A percentile compares a stretch with the other conserved stretches of the same genome.
Evolutionary conservation across 257 asterid species (phyloP).

Genomic region (Gentiana straminea): DNA sequence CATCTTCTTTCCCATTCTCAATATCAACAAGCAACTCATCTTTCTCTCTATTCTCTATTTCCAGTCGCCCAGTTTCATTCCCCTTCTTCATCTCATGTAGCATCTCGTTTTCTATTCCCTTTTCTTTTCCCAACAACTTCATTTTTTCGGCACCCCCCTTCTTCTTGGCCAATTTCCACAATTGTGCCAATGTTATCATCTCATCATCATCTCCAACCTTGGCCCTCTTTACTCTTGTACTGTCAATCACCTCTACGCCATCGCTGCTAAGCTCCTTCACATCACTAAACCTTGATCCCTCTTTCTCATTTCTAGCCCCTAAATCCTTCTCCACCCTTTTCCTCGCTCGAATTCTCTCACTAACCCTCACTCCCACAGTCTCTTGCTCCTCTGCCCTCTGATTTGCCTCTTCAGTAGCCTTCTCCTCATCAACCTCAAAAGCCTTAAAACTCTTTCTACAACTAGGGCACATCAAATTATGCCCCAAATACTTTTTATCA

Average conservation of each 20-base stretch:
- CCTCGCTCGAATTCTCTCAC: slow-evolving; percentile 50
- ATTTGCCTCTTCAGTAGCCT: slow-evolving; percentile 10
- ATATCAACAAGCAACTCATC: slow-evolving; percentile 2
- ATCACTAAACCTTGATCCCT: slow-evolving; percentile 6
- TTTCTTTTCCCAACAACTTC: slow-evolving; percentile 16
- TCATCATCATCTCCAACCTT: slow-evolving; percentile 52
- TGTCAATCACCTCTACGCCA: slow-evolving; percentile 15
- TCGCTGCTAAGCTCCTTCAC: slow-evolving; percentile 9
- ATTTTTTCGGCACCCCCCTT: slow-evolving; percentile 19
- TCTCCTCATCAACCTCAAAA: slow-evolving; percentile 35
- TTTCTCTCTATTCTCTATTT: slow-evolving; percentile 6
- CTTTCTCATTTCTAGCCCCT: slow-evolving; percentile 5
- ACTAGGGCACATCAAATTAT: slow-evolving; percentile 57
- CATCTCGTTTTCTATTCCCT: slow-evolving; percentile 10
- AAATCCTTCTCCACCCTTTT: slow-evolving; percentile 21
- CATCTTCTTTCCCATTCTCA: slow-evolving; percentile 5
- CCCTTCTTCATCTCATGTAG: slow-evolving; percentile 8
- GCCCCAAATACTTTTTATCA: slow-evolving; percentile 64
- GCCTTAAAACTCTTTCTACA: slow-evolving; percentile 72
- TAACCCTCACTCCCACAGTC: slow-evolving; percentile 26
- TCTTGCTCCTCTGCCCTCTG: slow-evolving; percentile 14
- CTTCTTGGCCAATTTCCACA: slow-evolving; percentile 51
- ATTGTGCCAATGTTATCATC: slow-evolving; percentile 68
- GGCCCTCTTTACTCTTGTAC: slow-evolving; percentile 15
- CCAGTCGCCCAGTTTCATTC: neutral